Evolutionary conservation across 768 basidiomycete genomes (phyloP), one percentile per base, ranked within the genome.

Genomic region (Tulasnella sp.): DNA sequence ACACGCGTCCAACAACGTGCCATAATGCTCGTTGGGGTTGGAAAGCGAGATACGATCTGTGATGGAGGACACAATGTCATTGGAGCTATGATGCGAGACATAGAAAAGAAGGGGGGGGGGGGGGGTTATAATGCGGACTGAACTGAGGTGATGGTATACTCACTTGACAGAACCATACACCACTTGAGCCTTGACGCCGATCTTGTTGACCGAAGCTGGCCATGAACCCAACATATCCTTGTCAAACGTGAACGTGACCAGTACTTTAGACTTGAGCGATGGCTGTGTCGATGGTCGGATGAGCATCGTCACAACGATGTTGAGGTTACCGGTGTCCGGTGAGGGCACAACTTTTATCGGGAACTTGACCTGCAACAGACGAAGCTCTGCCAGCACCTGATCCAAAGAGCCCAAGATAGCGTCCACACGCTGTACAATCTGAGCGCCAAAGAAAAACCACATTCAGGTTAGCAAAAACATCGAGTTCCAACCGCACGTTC

Each of bases 111-210:
- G n/a, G n/a, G n/a, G n/a, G n/a, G n/a, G n/a, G n/a, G n/a, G n/a
- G n/a, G n/a, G n/a, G n/a, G n/a, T n/a, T 15, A 34, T 48, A 16
- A 33, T 19, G 8, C 2, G 3, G 15, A 2, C 37, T 4, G 19
- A 33, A 22, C 4, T 34, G 32, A 29, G 19, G 20, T 2, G 32
- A 20, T 15, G 4, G 19, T 45, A 24, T 28, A 37, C 48, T 37
- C 25, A 49, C 48, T 49, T 25, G 48, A 49, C 37, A 3, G 48
- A 15, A 20, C 48, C 48, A 40, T 49, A 49, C 15, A 39, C 35
- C 19, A 49, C 37, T 27, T 49, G 34, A 13, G 32, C 48, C 25
- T 49, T 39, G 7, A 49, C 37, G 15, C 37, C 35, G 10, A 37
- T 3, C 20, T 16, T 39, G 24, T 20, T 13, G 19, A 49, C 25